These are phyloP conservation scores for Striga asiatica DNA, from an alignment of 257 asterid genomes.

Conservation along the genomic window DNA sequence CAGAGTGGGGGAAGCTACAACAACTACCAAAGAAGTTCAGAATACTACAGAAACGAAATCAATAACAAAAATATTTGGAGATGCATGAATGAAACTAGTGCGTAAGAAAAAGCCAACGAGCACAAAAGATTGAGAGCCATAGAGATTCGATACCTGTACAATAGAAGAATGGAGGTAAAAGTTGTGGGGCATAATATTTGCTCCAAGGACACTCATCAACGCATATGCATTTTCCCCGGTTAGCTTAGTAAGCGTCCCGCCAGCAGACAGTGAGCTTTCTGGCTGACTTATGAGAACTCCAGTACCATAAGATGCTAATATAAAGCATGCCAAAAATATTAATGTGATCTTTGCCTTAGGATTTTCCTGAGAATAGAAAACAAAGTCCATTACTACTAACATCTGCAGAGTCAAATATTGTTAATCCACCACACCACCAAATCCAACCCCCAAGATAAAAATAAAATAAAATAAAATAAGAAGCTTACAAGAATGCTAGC, in stretches of 20 bases:
- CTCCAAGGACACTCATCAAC: slow-evolving; percentile 91
- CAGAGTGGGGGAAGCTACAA: background rate
- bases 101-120: background rate
- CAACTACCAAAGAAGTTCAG: background rate
- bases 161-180: slow-evolving; percentile 90
- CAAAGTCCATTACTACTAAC: background rate
- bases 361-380: slow-evolving; percentile 39
- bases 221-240: slow-evolving; percentile 78
- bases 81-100: background rate
- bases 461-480: slow-evolving; percentile 4
- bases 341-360: slow-evolving; percentile 51
- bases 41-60: background rate
- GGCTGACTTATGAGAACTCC: slow-evolving; percentile 62
- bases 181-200: slow-evolving; percentile 90
- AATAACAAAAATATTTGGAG: background rate
- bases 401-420: slow-evolving; percentile 7
- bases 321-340: slow-evolving; percentile 41
- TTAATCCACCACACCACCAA: too few relatives aligned
- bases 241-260: slow-evolving; percentile 52
- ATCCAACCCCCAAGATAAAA: too few relatives aligned
- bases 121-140: slow-evolving; percentile 8
- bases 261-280: slow-evolving; percentile 43
- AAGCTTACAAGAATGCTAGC: slow-evolving; percentile 54
- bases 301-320: slow-evolving; percentile 43
- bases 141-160: slow-evolving; percentile 57